Conservation (phyloP, 2,329 filamentous ascomycete species). For the Talaromyces sp. region DNA sequence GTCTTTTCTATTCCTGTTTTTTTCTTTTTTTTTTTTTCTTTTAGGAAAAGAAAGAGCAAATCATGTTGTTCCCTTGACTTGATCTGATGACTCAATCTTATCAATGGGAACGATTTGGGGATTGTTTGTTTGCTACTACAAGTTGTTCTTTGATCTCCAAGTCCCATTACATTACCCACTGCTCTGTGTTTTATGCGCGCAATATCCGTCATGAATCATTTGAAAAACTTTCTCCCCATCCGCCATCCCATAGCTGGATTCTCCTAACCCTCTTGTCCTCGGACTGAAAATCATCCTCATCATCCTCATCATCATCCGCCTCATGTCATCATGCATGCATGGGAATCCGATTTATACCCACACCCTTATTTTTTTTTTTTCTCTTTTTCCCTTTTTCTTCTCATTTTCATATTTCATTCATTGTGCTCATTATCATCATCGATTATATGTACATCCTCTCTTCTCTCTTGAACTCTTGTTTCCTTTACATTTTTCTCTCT, state of each 20-base stretch:
- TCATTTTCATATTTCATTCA: too few relatives aligned
- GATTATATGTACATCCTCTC: conserved; percentile 3
- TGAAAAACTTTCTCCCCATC: neutral
- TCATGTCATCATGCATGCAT: neutral
- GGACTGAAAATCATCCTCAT: neutral
- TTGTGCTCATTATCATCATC: neutral
- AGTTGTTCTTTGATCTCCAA: neutral
- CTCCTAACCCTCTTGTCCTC: neutral
- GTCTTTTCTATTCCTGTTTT: conserved; percentile 15
- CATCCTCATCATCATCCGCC: neutral
- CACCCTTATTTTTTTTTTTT: neutral
- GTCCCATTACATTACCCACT: neutral
- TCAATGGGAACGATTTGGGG: neutral
- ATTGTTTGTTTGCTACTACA: neutral
- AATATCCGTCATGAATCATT: neutral
- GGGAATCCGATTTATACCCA: neutral
- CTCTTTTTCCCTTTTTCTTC: neutral
- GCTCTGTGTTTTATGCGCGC: neutral
- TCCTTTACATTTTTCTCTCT: neutral
- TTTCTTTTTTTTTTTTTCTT: too few relatives aligned
- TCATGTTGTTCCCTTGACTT: neutral
- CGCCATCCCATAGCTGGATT: neutral
- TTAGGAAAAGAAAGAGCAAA: too few relatives aligned
- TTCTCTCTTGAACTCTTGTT: neutral
- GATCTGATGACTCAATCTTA: neutral